Conservation (phyloP, 2,329 filamentous ascomycete genomes). For the Herpomyces periplanetae region DNA sequence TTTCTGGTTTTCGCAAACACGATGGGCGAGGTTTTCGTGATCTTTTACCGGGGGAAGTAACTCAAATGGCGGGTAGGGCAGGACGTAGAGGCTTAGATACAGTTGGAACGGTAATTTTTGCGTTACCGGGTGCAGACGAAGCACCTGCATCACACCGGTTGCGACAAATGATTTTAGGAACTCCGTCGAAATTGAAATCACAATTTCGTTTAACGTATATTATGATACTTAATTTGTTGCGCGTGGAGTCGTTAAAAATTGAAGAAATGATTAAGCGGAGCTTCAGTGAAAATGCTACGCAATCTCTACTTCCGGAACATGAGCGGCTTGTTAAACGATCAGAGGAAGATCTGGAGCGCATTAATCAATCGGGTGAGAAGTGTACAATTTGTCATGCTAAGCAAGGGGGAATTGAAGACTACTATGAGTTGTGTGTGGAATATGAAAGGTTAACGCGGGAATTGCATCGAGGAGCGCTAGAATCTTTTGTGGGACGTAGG, state of each 20-base stretch:
- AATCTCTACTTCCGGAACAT: slow-evolving; percentile 68
- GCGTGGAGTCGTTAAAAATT: slow-evolving; percentile 85
- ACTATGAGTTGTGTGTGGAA: slow-evolving; percentile 42
- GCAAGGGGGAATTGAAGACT: slow-evolving; percentile 40
- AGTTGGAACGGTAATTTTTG: slow-evolving; percentile 76
- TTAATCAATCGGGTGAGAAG: slow-evolving; percentile 47
- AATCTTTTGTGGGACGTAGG: slow-evolving; percentile 41
- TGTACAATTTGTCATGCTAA: slow-evolving; percentile 43
- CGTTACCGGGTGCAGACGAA: slow-evolving; percentile 38
- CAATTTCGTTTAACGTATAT: slow-evolving; percentile 95
- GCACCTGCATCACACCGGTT: slow-evolving; percentile 49
- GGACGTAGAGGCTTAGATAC: slow-evolving; percentile 68
- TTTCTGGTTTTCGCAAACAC: slow-evolving; percentile 84
- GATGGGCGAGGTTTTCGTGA: slow-evolving; percentile 74
- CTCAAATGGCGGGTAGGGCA: slow-evolving; percentile 86
- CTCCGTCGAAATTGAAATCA: slow-evolving; percentile 71
- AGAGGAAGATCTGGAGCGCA: slow-evolving; percentile 57
- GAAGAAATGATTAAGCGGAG: slow-evolving; percentile 99
- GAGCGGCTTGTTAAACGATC: slow-evolving; percentile 75
- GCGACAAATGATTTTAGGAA: slow-evolving; percentile 72
- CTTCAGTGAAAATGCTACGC: slow-evolving; percentile 90
- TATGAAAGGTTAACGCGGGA: slow-evolving; percentile 42
- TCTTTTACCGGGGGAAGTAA: slow-evolving; percentile 73
- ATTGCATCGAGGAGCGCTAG: slow-evolving; percentile 31
- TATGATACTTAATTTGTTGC: slow-evolving; percentile 84